Evolutionary conservation across 805 yeast species (phyloP).

Genomic region (Kuraishia hungarica): DNA sequence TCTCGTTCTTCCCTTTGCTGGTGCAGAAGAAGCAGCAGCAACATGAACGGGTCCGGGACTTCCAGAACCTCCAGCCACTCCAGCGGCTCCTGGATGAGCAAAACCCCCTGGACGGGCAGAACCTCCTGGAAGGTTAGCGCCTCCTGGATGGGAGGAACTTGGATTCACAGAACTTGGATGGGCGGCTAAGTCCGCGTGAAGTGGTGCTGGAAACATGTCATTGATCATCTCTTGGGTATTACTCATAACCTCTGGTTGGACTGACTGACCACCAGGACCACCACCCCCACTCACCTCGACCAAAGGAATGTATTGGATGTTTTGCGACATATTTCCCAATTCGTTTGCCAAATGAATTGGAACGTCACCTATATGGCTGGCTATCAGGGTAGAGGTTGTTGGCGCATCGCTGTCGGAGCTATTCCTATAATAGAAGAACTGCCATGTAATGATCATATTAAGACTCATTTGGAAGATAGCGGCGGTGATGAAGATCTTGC

Average conservation of each 20-base stretch:
- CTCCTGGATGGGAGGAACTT: too few relatives aligned
- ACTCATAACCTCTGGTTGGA: too few relatives aligned
- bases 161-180: too few relatives aligned
- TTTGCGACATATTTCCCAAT: neutral
- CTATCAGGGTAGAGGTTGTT: slow-evolving; percentile 8
- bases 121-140: neutral
- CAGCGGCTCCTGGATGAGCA: too few relatives aligned
- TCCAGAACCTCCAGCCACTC: too few relatives aligned
- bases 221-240: neutral
- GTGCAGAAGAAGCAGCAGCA: neutral
- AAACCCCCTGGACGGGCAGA: too few relatives aligned
- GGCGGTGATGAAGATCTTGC: slow-evolving; percentile 55
- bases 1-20: neutral
- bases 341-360: neutral
- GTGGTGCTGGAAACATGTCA: neutral
- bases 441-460: slow-evolving; percentile 66
- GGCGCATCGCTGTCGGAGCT: neutral
- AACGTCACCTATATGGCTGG: neutral
- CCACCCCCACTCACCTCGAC: neutral
- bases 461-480: slow-evolving; percentile 72
- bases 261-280: too few relatives aligned
- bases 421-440: slow-evolving; percentile 54
- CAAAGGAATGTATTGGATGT: neutral
- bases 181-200: too few relatives aligned
- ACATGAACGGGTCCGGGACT: too few relatives aligned